Base-by-base conservation (phyloP, 352 stramenopile species). In the Phytophthora hybrid region DNA sequence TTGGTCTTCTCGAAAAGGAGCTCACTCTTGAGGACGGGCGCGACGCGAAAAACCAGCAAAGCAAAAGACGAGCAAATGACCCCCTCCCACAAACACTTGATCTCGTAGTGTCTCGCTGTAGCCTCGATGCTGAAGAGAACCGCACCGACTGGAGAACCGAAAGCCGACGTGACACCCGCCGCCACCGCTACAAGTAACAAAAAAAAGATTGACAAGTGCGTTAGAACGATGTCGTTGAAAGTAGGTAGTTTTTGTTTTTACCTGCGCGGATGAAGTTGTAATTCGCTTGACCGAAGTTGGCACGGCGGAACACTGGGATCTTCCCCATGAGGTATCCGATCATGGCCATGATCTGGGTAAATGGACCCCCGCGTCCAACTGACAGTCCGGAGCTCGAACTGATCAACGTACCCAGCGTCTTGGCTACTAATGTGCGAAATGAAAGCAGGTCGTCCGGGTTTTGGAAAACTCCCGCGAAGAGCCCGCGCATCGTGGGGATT, bases 101-200 rank as follows among this genome's bases (percentile, higher is more conserved):
- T 95, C 65, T 93, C 85, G 72, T 95, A 96, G 58, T 92, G 91
- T 55, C 83, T 89, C 9, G 88, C 85, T 7, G 88, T 94, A 51
- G 92, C 90, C 76, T 96, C 90, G 39, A 95, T 95, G 34, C 87
- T 93, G 61, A 92, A 96, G 5, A 96, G 74, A 21, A 96, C 81
- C 0, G 81, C 90, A 13, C 90, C 90, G 0, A 96, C 66, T 1
- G 90, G 90, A 1, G 89, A 93, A 5, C 90, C 90, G 41, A 96
- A 95, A 19, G 85, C 91, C 10, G 90, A 89, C 4, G 90, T 95
- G 59, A 95, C 87, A 47, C 90, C 90, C 53, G 82, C 84, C 0
- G 90, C 90, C 23, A 95, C 86, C 21, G 87, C 90, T 81, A 70
- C 63, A 76, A 57, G 29, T 8, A 44, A 21, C 14, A 32, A 53